A percentile compares a stretch with the other conserved stretches of the same genome.
These are phyloP conservation scores for Phytophthora gonapodyides DNA, from an alignment of 352 stramenopile species.

Conservation along the genomic window DNA sequence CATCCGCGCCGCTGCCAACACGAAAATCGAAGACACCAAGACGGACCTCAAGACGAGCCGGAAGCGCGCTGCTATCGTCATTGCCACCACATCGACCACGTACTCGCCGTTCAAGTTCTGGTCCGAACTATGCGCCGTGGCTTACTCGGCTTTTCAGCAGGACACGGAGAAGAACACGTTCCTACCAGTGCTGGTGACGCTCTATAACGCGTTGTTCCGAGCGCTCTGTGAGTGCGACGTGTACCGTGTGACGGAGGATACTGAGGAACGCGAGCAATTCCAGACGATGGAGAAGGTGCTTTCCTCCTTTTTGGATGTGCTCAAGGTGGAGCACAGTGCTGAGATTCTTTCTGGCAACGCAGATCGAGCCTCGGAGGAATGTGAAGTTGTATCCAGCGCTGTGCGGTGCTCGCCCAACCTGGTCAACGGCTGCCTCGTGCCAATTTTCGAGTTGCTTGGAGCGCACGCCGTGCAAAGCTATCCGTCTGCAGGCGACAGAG, in stretches of 20 bases:
- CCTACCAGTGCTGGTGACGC: slow-evolving; percentile 43
- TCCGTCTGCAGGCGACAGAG: neutral
- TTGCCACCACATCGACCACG: slow-evolving; percentile 70
- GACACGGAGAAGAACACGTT: slow-evolving; percentile 26
- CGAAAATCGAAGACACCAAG: slow-evolving; percentile 78
- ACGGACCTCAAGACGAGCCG: slow-evolving; percentile 73
- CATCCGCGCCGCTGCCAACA: slow-evolving; percentile 61
- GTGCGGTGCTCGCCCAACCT: slow-evolving; percentile 81
- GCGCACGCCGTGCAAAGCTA: slow-evolving; percentile 22
- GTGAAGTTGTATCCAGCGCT: slow-evolving; percentile 58
- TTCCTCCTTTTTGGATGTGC: slow-evolving; percentile 46
- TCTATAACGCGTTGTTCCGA: slow-evolving; percentile 70
- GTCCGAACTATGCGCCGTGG: slow-evolving; percentile 77
- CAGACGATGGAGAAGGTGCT: slow-evolving; percentile 79
- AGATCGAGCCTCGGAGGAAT: slow-evolving; percentile 38
- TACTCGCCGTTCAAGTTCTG: slow-evolving; percentile 90
- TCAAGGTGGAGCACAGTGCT: slow-evolving; percentile 17
- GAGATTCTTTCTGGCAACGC: slow-evolving; percentile 13
- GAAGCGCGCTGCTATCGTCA: slow-evolving; percentile 76
- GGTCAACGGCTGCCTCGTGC: slow-evolving; percentile 59
- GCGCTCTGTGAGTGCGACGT: slow-evolving; percentile 71
- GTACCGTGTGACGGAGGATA: slow-evolving; percentile 89
- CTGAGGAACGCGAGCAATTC: slow-evolving; percentile 79
- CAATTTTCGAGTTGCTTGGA: slow-evolving; percentile 69
- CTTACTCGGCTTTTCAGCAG: slow-evolving; percentile 50